Conservation (phyloP, 345 rosid species). For the Lepidium sativum region DNA sequence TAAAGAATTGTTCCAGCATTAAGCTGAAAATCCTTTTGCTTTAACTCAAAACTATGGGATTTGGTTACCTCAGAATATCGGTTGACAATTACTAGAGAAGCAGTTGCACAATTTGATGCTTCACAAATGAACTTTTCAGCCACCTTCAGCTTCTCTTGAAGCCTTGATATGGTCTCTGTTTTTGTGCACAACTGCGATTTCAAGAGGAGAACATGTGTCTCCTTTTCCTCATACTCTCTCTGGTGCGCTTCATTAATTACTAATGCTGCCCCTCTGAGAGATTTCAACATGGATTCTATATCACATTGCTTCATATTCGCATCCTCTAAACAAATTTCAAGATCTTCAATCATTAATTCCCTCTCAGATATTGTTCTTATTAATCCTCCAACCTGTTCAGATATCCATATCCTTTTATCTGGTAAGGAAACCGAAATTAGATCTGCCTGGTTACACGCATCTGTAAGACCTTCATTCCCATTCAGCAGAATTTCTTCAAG, state of each 20-base stretch:
- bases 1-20: slow-evolving; percentile 31
- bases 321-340: slow-evolving; percentile 74
- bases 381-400: slow-evolving; percentile 70
- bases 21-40: slow-evolving; percentile 41
- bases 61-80: slow-evolving; percentile 51
- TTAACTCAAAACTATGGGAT: slow-evolving; percentile 35
- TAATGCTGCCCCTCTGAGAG: slow-evolving; percentile 80
- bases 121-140: slow-evolving; percentile 37
- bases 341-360: slow-evolving; percentile 71
- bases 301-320: slow-evolving; percentile 57
- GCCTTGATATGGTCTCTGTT: slow-evolving; percentile 35
- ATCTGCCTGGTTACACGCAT: slow-evolving; percentile 66
- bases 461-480: slow-evolving; percentile 57
- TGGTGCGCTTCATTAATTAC: slow-evolving; percentile 81
- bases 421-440: slow-evolving; percentile 55
- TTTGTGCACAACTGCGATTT: slow-evolving; percentile 45
- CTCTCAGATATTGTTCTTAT: slow-evolving; percentile 55
- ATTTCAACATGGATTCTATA: slow-evolving; percentile 71
- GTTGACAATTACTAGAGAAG: slow-evolving; percentile 64
- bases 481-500: slow-evolving; percentile 59
- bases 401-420: slow-evolving; percentile 75
- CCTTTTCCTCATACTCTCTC: slow-evolving; percentile 72
- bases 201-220: slow-evolving; percentile 46
- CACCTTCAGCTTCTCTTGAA: slow-evolving; percentile 51
- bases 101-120: slow-evolving; percentile 64